Evolutionary conservation across 306 rosid species (phyloP).

Genomic region (Malus domestica): DNA sequence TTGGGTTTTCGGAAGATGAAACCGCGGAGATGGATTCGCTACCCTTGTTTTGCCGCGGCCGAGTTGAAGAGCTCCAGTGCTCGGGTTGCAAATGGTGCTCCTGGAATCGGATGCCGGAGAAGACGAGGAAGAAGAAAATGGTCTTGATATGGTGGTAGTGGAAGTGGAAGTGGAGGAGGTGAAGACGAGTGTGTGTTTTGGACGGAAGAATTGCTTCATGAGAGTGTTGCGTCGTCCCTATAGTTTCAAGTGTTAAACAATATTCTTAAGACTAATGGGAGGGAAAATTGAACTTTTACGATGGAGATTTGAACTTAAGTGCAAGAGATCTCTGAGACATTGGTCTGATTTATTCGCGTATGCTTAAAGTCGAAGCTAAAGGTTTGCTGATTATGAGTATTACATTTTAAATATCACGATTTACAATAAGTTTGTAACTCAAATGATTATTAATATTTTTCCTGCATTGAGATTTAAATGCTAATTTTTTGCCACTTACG

Average conservation of each 20-base stretch:
- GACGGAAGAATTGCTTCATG: conserved; percentile 10
- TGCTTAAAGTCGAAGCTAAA: neutral
- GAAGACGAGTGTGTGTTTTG: neutral
- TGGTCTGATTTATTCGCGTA: no score
- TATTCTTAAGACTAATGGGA: neutral
- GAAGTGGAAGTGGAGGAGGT: neutral
- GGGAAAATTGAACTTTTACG: no score
- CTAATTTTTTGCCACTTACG: no score
- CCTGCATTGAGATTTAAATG: no score
- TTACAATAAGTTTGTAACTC: neutral
- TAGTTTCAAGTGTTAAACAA: neutral
- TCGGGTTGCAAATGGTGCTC: conserved; percentile 24
- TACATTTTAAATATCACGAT: no score
- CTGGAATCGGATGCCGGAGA: neutral
- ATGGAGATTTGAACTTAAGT: no score
- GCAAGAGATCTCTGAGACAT: neutral
- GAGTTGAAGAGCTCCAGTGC: conserved; percentile 34
- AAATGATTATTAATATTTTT: no score
- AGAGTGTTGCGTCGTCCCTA: neutral
- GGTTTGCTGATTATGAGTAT: no score
- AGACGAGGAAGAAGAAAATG: conserved; percentile 11
- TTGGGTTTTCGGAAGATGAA: conserved; percentile 12
- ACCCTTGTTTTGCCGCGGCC: neutral
- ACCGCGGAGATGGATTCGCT: neutral
- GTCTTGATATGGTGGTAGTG: neutral